Base-by-base conservation (phyloP, 352 stramenopile genomes). In the Thalassiosira hispida region DNA sequence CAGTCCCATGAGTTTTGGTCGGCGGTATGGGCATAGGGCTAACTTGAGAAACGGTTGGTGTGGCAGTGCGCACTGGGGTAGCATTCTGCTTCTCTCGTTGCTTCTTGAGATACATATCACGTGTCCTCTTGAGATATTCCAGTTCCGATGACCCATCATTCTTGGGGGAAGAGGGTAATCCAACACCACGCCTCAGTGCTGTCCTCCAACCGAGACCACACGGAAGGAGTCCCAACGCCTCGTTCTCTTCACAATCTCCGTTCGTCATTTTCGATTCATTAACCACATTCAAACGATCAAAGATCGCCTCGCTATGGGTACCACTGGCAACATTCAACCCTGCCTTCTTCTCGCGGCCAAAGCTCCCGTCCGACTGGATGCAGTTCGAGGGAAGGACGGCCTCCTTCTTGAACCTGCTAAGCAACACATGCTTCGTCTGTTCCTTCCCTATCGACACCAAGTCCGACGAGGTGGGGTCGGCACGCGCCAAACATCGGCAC, bases 401-500 rank as follows among this genome's bases (percentile, higher is more conserved):
- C 47, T 83, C 75, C 55, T 73, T 85, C 71, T 79, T 88, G 52
- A 89, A 93, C 29, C 80, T 81, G 42, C 78, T 73, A 12, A 89
- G 52, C 29, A 94, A 61, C 31, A 92, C 77, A 63, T 92, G 87
- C 42, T 88, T 86, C 12, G 83, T 90, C 71, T 94, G 90, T 60
- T 93, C 90, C 66, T 86, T 84, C n/a, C 86, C 81, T 33, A 93
- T 56, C 27, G 79, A 71, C 68, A 91, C 62, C 16, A 94, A 67
- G 55, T 93, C 90, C 14, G 73, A 59, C 1, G 88, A 89, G 12
- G 77, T 84, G 14, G 90, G 88, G 57, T 93, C 86, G 42, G 81
- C 73, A 51, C 87, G 66, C 65, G 90, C 73, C 38, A 94, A 74
- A 46, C 86, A 93, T 65, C 90, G 62, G 65, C 88, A 91, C 25